Conservation (phyloP, 1,284 basidiomycete genomes). For the Tetrapyrgos nigripes region DNA sequence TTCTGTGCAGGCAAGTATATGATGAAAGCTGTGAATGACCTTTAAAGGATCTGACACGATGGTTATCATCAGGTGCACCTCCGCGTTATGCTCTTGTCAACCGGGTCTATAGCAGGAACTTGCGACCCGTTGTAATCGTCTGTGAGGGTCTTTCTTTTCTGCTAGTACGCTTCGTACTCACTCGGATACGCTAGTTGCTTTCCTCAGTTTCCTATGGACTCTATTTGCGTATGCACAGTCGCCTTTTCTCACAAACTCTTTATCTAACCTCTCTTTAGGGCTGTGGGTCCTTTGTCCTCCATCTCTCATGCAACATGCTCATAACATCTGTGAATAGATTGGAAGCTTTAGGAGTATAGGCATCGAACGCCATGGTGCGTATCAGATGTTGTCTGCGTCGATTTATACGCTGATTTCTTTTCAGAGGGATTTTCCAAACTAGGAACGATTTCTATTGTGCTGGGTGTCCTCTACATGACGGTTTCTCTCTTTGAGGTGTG, state of each 20-base stretch:
- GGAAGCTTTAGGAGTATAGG: conserved; percentile 61
- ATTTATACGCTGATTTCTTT: neutral
- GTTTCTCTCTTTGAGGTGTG: conserved; percentile 58
- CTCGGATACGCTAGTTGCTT: conserved; percentile 41
- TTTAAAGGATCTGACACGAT: neutral
- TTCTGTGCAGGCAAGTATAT: neutral
- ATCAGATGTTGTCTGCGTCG: neutral
- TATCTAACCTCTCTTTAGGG: conserved; percentile 40
- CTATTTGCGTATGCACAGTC: conserved; percentile 58
- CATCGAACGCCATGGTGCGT: conserved; percentile 55
- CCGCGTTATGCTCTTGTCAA: conserved; percentile 66
- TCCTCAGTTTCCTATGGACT: conserved; percentile 61
- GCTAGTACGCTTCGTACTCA: conserved; percentile 1
- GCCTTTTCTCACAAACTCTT: conserved; percentile 1
- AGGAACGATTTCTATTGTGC: conserved; percentile 62
- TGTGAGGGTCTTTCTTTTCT: conserved; percentile 45
- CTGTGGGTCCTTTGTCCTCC: conserved; percentile 46
- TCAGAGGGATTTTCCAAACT: conserved; percentile 56
- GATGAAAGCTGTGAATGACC: neutral
- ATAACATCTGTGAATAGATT: conserved; percentile 46
- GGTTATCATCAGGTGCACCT: conserved; percentile 47
- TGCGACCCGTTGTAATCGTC: conserved; percentile 62
- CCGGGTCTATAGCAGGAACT: conserved; percentile 56
- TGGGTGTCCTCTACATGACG: conserved; percentile 61
- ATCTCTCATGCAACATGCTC: neutral